phyloP scores from a whole-genome alignment of 306 rosid species.

The Begonia masoniana region DNA sequence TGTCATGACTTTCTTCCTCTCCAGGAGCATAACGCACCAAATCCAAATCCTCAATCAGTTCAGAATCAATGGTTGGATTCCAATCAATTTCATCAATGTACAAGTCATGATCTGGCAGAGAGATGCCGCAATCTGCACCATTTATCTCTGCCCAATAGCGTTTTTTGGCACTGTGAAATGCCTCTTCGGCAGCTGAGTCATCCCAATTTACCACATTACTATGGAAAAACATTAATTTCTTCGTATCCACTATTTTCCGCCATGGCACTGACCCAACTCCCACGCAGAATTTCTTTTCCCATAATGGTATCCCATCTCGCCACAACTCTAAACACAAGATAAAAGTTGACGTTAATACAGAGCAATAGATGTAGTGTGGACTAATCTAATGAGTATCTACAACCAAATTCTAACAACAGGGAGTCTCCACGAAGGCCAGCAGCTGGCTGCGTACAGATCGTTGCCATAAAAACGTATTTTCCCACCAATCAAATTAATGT shows the following conservation, averaged over 20 bases:
- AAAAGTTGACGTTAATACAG: conserved; percentile 1
- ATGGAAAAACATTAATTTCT: conserved; percentile 31
- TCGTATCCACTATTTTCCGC: conserved; percentile 61
- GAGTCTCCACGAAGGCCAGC: neutral
- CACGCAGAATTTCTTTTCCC: conserved; percentile 78
- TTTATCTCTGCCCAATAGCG: conserved; percentile 54
- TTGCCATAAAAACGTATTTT: neutral
- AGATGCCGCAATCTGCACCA: conserved; percentile 23
- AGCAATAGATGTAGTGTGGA: neutral
- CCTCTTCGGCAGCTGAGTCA: conserved; percentile 65
- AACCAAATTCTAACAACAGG: neutral
- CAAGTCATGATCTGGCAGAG: conserved; percentile 39
- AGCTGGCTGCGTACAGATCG: neutral
- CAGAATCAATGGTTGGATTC: conserved; percentile 46
- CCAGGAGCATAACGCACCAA: conserved; percentile 25
- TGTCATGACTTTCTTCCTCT: conserved; percentile 25
- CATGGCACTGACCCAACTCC: conserved; percentile 52
- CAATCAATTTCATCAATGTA: conserved; percentile 61
- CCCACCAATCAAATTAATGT: neutral
- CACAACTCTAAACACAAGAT: conserved; percentile 21
- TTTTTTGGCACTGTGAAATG: conserved; percentile 59
- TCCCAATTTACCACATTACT: conserved; percentile 45
- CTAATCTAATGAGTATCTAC: neutral
- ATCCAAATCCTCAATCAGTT: conserved; percentile 55
- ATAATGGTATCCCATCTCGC: conserved; percentile 65